Conservation (phyloP, 2,329 filamentous ascomycete genomes). For the Helicocarpus griseus region DNA sequence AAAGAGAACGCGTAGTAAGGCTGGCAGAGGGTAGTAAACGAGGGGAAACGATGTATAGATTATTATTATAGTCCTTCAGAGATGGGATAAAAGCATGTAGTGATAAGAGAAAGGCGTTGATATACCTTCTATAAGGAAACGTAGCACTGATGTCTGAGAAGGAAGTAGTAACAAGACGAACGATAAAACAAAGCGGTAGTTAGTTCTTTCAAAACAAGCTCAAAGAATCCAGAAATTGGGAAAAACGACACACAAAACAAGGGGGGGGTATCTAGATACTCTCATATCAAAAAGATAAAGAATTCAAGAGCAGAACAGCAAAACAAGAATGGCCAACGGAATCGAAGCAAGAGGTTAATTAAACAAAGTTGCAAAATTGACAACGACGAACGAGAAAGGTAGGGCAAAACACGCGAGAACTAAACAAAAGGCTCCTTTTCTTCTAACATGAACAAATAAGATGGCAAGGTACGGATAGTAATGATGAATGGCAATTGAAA, state of each 20-base stretch:
- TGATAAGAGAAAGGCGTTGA: not conserved
- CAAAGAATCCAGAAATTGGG: not conserved
- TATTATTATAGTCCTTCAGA: no score
- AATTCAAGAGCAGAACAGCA: not conserved
- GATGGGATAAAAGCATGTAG: no score
- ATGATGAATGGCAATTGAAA: not conserved
- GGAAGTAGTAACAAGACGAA: not conserved
- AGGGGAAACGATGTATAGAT: no score
- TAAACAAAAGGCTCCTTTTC: no score
- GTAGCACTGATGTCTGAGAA: not conserved
- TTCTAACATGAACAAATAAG: no score
- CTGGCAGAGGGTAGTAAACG: no score
- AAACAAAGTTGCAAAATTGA: no score
- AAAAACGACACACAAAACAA: not conserved
- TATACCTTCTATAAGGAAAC: not conserved
- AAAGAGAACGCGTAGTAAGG: no score
- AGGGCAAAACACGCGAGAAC: no score
- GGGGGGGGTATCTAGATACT: slow-evolving; percentile 5
- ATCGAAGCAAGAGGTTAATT: not conserved
- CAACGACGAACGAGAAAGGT: no score
- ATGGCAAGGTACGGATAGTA: not conserved
- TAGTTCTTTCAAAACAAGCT: slow-evolving; percentile 1
- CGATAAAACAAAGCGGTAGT: no score
- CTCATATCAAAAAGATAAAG: not conserved
- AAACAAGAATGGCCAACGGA: not conserved